Base-by-base conservation (phyloP, 202 grass and related monocot genomes). In the Digitaria exilis region DNA sequence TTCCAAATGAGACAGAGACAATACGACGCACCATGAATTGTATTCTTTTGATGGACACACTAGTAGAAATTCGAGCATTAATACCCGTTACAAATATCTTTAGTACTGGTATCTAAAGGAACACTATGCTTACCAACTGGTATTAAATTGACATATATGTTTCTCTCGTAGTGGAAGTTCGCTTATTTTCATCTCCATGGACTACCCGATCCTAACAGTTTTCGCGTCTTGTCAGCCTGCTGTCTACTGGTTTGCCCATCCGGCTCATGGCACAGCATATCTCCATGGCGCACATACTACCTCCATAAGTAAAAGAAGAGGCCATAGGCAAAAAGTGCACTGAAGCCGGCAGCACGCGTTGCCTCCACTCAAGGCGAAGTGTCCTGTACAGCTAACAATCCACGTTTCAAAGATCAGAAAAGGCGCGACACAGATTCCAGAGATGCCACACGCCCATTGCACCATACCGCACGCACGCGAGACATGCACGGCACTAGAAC, bases 311-410 rank as follows among this genome's bases (percentile, higher is more conserved):
- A 34, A 74, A 51, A 60, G 8, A 75, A 56, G 14, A 34, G 19
- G 13, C 57, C 25, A 86, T 74, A 86, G 67, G 66, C 50, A 51
- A 86, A 90, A 90, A 78, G 83, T 78, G 83, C 58, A 9, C 58
- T 77, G 72, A 73, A 73, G 24, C 72, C 80, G 24, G 83, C 83
- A 86, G 74, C 84, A 90, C 70, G 84, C 88, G 68, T 83, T 54
- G 57, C 79, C 86, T 90, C 79, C 88, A 90, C 88, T 90, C 78
- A 79, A 83, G 49, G 79, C 79, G 48, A 35, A 74, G 61, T 32
- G 88, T 83, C 52, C 55, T 71, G 77, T 66, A 31, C 75, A 82
- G 78, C 85, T 80, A 74, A 66, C 79, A 76, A 11, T 34, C 67
- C 88, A 86, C 60, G 88, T 82, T 79, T 79, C 79, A 67, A 58